Evolutionary conservation across 2,329 filamentous ascomycete species (phyloP).

Genomic region (Didymella sp.): DNA sequence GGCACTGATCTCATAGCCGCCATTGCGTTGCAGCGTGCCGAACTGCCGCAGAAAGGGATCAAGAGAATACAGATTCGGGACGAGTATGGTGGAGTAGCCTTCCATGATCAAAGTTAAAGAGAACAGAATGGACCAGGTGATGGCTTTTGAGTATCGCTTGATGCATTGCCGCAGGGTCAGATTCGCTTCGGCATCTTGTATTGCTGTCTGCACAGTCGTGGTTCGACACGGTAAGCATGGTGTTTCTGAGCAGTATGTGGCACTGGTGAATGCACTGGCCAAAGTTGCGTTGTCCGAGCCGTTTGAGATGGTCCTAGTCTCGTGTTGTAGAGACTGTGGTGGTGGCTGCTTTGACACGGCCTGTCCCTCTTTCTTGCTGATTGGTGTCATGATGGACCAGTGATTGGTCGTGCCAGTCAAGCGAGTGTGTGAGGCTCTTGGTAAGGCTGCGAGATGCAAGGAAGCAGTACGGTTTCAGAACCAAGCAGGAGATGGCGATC

Average conservation of each 20-base stretch:
- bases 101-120: conserved; percentile 88
- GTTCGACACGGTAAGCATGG: not conserved
- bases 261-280: not conserved
- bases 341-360: not conserved
- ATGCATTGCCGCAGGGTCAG: conserved; percentile 70
- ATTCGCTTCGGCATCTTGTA: conserved; percentile 12
- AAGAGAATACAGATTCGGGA: conserved; percentile 73
- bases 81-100: conserved; percentile 78
- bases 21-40: conserved; percentile 28
- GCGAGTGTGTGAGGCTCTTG: not conserved
- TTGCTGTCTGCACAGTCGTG: not conserved
- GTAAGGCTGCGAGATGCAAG: not conserved
- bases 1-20: conserved; percentile 47
- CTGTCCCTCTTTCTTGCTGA: not conserved
- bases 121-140: conserved; percentile 79
- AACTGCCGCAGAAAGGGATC: conserved; percentile 50
- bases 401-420: not conserved
- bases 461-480: not conserved
- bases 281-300: not conserved
- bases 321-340: not conserved
- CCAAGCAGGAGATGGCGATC: not conserved
- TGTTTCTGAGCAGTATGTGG: conserved; percentile 6
- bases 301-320: conserved; percentile 3
- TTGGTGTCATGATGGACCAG: not conserved
- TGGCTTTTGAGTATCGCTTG: conserved; percentile 82